Percentiles rank a stretch among this genome's conserved stretches.
Evolutionary conservation across 441 rosid genomes (phyloP).

Genomic region (Gossypium davidsonii): DNA sequence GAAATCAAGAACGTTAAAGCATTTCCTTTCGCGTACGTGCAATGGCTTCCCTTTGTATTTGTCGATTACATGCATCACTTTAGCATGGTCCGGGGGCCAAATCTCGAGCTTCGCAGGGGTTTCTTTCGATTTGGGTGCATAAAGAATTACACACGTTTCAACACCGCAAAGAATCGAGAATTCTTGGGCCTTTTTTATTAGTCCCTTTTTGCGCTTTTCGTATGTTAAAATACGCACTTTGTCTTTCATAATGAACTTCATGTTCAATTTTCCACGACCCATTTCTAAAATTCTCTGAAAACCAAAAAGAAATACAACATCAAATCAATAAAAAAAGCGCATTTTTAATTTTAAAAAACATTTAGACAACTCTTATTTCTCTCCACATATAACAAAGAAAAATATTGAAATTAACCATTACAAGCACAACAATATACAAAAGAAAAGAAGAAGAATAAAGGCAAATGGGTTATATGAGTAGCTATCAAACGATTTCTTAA

Average conservation of each 20-base stretch:
- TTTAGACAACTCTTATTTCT: no score
- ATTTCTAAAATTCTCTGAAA: not conserved
- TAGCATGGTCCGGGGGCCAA: not conserved
- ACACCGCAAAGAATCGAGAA: conserved; percentile 1
- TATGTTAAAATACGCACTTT: not conserved
- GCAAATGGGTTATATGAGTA: no score
- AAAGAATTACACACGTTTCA: not conserved
- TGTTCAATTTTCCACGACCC: conserved; percentile 4
- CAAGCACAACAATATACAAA: no score
- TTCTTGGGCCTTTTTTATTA: not conserved
- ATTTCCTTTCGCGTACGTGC: not conserved
- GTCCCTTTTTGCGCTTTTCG: not conserved
- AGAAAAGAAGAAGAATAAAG: no score
- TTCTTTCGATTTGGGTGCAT: not conserved
- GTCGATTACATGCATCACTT: not conserved
- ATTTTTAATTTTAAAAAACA: no score
- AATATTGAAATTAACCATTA: no score
- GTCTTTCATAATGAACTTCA: not conserved
- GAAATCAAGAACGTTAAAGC: not conserved
- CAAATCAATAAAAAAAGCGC: not conserved
- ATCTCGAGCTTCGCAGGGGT: not conserved
- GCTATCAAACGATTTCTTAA: no score
- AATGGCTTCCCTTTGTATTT: not conserved
- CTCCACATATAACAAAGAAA: no score
- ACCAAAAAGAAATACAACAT: not conserved